A percentile compares a stretch with the other conserved stretches of the same genome.
Evolutionary conservation across 2,329 filamentous ascomycete genomes (phyloP).

Genomic region (Trichoderma breve): DNA sequence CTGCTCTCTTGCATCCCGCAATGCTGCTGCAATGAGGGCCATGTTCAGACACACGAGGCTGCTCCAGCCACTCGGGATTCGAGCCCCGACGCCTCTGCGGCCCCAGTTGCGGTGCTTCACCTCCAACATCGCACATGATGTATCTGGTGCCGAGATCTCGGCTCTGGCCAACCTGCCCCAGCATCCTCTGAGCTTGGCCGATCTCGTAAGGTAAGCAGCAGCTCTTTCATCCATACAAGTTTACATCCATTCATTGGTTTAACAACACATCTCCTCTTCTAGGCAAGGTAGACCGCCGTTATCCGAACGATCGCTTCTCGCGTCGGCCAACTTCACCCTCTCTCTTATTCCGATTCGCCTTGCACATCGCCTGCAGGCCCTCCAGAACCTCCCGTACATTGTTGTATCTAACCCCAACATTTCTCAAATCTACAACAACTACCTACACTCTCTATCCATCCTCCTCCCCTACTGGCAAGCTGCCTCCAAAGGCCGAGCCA

Average conservation of each 20-base stretch:
- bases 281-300: slow-evolving; percentile 81
- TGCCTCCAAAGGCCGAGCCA: slow-evolving; percentile 37
- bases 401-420: slow-evolving; percentile 98
- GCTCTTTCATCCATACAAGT: not conserved
- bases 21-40: slow-evolving; percentile 28
- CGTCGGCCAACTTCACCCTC: slow-evolving; percentile 93
- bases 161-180: slow-evolving; percentile 74
- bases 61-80: slow-evolving; percentile 13
- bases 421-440: slow-evolving; percentile 91
- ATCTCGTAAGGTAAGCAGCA: slow-evolving; percentile 72
- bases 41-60: slow-evolving; percentile 21
- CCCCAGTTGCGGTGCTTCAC: slow-evolving; percentile 22
- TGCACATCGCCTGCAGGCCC: slow-evolving; percentile 87
- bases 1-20: not conserved
- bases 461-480: slow-evolving; percentile 75
- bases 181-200: slow-evolving; percentile 78
- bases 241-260: not conserved
- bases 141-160: slow-evolving; percentile 73
- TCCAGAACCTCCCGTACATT: slow-evolving; percentile 93
- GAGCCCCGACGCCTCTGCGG: not conserved
- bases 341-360: slow-evolving; percentile 87
- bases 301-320: slow-evolving; percentile 73
- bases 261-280: not conserved
- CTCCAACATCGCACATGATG: slow-evolving; percentile 29
- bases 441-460: slow-evolving; percentile 87